Evolutionary conservation across 1,284 basidiomycete species (phyloP).

Genomic region (Rhodotorula sp.): DNA sequence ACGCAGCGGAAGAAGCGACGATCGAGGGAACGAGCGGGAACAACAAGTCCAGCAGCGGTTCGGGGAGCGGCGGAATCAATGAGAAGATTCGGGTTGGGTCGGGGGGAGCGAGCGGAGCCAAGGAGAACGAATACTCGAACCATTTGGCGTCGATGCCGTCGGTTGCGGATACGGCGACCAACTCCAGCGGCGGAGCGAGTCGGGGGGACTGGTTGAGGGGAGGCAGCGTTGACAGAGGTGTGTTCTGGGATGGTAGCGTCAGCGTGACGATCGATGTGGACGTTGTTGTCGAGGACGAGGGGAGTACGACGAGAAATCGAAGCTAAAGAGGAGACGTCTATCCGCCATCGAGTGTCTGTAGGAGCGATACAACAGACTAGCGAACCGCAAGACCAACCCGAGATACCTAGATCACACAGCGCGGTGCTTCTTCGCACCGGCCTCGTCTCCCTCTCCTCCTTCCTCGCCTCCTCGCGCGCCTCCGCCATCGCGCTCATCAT

Average conservation of each 20-base stretch:
- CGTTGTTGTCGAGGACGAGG: slow-evolving; percentile 5
- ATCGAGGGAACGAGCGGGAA: too few relatives aligned
- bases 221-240: background rate
- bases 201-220: background rate
- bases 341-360: too few relatives aligned
- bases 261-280: slow-evolving; percentile 8
- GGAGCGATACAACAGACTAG: too few relatives aligned
- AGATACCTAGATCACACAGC: background rate
- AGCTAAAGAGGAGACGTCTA: too few relatives aligned
- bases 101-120: background rate
- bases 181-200: background rate
- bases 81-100: background rate
- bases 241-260: background rate
- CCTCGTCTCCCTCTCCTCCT: background rate
- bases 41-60: too few relatives aligned
- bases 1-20: background rate
- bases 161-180: too few relatives aligned
- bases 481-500: background rate
- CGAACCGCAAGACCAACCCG: background rate
- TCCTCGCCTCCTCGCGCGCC: background rate
- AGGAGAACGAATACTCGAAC: background rate
- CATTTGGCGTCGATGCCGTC: too few relatives aligned
- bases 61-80: background rate
- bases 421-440: background rate
- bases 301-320: background rate